Base-by-base conservation (phyloP, 1,284 basidiomycete species). In the Fomes fomentarius region DNA sequence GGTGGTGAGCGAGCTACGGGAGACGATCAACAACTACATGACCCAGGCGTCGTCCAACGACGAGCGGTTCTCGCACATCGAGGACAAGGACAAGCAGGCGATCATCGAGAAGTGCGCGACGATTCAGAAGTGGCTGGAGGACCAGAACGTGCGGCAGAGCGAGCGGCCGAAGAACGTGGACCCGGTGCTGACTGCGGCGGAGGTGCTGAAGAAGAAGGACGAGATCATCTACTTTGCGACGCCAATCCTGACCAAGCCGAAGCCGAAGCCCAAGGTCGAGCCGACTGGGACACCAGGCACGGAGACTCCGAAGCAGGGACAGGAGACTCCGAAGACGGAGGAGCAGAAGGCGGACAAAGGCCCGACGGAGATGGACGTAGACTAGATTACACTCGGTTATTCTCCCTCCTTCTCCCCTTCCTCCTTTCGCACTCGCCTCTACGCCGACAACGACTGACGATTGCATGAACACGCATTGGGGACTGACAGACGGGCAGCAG, bases 111-210 rank as follows among this genome's bases (percentile, higher is more conserved):
- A 84, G 70, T 82, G 82, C 41, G 89, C 92, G 46, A 93, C 85
- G 25, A 77, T 89, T 41, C 90, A 93, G 75, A 91, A 96, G 74
- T 97, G 95, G 95, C 82, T 98, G 59, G 91, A 96, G 66, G 93
- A 97, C 78, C 84, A 90, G 79, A 84, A 86, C 57, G 87, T 85
- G 56, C 80, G 89, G 65, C 95, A 97, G 79, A 78, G 81, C 22
- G 95, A 97, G 79, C 80, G 85, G 59, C 76, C 88, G 69, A 95
- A 96, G 85, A 89, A 92, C 68, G 84, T 87, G 58, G 88, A 96
- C 71, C 88, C 93, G 24, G 83, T 93, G 60, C 74, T 96, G 71
- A 93, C 82, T 54, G 83, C 79, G 49, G 84, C 77, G 51, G 93
- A 97, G 71, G 89, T 96, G 63, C 70, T 78, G 72, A 94, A 94